These are phyloP conservation scores for Fusarium ramigenum DNA, from an alignment of 2,329 filamentous ascomycete species.

Conservation along the genomic window DNA sequence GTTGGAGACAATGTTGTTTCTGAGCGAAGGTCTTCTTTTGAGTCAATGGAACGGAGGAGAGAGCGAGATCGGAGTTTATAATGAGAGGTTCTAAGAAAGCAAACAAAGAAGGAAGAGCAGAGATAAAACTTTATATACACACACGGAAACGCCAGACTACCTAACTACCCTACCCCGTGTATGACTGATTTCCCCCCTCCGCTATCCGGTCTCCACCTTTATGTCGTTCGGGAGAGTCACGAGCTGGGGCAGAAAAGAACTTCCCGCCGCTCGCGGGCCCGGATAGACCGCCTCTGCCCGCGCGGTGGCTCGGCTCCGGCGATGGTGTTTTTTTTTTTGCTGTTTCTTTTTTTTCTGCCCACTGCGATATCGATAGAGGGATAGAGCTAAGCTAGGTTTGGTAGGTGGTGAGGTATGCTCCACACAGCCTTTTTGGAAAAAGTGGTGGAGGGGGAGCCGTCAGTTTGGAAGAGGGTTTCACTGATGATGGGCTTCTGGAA, in stretches of 20 bases:
- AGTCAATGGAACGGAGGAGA: no score
- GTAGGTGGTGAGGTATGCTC: slow-evolving; percentile 4
- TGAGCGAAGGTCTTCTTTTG: no score
- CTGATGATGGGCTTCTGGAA: background rate
- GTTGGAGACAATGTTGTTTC: no score
- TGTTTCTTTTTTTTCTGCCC: background rate
- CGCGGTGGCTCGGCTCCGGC: slow-evolving; percentile 37
- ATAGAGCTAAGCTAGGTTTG: background rate
- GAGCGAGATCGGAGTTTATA: background rate
- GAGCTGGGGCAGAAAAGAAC: background rate
- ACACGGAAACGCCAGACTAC: background rate
- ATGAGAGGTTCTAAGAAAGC: background rate
- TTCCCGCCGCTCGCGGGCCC: slow-evolving; percentile 22
- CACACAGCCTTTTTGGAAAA: slow-evolving; percentile 5
- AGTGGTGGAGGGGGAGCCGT: background rate
- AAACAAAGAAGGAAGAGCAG: background rate
- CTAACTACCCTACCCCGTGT: background rate
- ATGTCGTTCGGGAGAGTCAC: slow-evolving; percentile 3
- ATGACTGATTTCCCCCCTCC: background rate
- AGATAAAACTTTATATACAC: slow-evolving; percentile 15
- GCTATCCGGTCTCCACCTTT: slow-evolving; percentile 14
- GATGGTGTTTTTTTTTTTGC: background rate
- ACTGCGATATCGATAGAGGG: background rate
- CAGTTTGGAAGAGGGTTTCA: background rate
- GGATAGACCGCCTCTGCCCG: slow-evolving; percentile 44